Base-by-base conservation (phyloP, 768 basidiomycete species). In the Termitomyces sp. region DNA sequence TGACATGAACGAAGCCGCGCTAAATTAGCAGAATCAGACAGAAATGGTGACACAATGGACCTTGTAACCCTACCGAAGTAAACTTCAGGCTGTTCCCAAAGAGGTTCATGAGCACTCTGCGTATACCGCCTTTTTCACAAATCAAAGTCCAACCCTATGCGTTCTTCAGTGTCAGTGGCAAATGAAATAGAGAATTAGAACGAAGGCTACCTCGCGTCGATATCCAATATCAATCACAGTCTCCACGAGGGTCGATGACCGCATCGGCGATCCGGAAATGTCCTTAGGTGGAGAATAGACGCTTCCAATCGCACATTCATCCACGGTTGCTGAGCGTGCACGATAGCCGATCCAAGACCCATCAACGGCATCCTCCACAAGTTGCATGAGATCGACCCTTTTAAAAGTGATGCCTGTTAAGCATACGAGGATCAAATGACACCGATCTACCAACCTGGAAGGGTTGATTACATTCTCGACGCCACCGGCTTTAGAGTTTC, bases 11-110 rank as follows among this genome's bases (percentile, higher is more conserved):
- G 68, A 83, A 95, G 25, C 95, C 95, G 65, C 86, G 79, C 88
- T 94, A 49, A 0, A n/a, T 23, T 12, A 2, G 42, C 11, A 30
- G 14, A 10, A 23, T 27, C 23, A 42, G 30, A n/a, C 27, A 54
- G 8, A 34, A 23, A 51, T 5, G 48, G 23, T n/a, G 43, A 37
- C 10, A 23, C 1, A 49, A 35, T 7, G 8, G 3, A 17, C 3
- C 25, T 50, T 14, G 1, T 17, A 14, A 70, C 84, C n/a, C 30
- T 64, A 91, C 91, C 43, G 81, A 77, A 30, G 94, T 96, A 69
- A 97, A 97, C 70, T 98, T 96, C 52, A 95, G 73, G 63, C 91
- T 92, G 69, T 96, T 97, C 16, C 94, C 92, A 62, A 97, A 92
- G 37, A 98, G 71, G 67, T 98, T 98, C 92, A 97, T 96, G 59